A percentile compares a stretch with the other conserved stretches of the same genome.
Conservation (phyloP, 176 grass and related monocot species). For the Bromus sterilis region DNA sequence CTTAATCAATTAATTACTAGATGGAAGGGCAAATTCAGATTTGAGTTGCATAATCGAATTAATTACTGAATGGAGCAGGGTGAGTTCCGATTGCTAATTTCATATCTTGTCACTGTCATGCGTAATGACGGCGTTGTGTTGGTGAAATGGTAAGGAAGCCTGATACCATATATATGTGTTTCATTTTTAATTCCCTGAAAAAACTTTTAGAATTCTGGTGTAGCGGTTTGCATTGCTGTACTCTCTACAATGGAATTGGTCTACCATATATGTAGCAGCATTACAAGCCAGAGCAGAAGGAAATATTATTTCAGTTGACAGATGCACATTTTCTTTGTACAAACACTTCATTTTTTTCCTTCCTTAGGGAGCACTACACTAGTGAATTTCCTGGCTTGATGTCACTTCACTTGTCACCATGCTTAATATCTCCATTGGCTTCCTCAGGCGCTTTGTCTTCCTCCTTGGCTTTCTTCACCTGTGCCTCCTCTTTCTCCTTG, state of each 20-base stretch:
- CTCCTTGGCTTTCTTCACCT: not conserved
- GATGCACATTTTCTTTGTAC: too few species aligned
- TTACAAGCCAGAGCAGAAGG: not conserved
- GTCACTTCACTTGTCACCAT: not conserved
- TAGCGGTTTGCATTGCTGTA: too few species aligned
- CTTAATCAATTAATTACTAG: too few species aligned
- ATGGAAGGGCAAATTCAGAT: too few species aligned
- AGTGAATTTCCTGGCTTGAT: not conserved
- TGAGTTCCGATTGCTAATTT: not conserved
- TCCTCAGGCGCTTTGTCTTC: not conserved
- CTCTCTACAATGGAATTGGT: too few species aligned
- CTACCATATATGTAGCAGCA: too few species aligned
- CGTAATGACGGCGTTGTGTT: too few species aligned
- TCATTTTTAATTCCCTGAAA: too few species aligned
- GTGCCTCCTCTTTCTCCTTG: not conserved
- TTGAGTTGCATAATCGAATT: too few species aligned
- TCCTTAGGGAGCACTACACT: not conserved
- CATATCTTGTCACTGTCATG: not conserved
- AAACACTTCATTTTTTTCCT: not conserved
- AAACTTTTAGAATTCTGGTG: too few species aligned
- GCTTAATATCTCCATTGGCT: not conserved
- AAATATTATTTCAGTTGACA: not conserved
- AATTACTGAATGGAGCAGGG: not conserved
- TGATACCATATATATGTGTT: too few species aligned
- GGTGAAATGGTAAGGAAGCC: too few species aligned